These are phyloP conservation scores for Flaveria robusta DNA, from an alignment of 129 eudicot genomes.

Conservation along the genomic window DNA sequence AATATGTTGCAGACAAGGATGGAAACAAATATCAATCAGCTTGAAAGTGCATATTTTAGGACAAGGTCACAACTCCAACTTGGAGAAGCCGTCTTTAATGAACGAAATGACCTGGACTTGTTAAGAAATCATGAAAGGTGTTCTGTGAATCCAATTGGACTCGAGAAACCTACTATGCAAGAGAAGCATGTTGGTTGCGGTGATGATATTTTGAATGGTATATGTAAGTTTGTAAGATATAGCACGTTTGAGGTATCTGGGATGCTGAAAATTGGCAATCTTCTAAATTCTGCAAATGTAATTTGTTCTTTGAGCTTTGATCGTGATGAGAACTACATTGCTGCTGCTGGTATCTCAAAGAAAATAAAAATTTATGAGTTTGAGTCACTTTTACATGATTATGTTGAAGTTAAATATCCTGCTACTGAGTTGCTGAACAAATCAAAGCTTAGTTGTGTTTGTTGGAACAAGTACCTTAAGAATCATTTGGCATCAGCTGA, in stretches of 20 bases:
- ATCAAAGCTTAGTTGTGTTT: conserved; percentile 55
- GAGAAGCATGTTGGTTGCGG: conserved; percentile 29
- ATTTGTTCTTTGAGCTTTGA: conserved; percentile 67
- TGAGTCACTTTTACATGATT: conserved; percentile 39
- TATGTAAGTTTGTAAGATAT: conserved; percentile 61
- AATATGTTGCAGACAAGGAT: conserved; percentile 12
- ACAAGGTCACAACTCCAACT: conserved; percentile 36
- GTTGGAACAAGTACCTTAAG: conserved; percentile 60
- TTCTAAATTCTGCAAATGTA: conserved; percentile 42
- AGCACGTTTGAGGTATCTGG: conserved; percentile 51
- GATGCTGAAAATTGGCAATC: conserved; percentile 38
- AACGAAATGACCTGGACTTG: conserved; percentile 42
- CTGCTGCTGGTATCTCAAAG: conserved; percentile 64
- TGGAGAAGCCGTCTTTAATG: conserved; percentile 10
- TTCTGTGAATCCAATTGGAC: background rate
- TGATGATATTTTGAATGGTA: conserved; percentile 43
- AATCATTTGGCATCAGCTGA: conserved; percentile 64
- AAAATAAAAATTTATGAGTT: conserved; percentile 64
- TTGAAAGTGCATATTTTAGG: conserved; percentile 59
- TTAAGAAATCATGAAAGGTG: conserved; percentile 32
- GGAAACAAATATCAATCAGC: conserved; percentile 26
- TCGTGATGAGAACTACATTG: conserved; percentile 62
- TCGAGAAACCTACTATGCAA: background rate
- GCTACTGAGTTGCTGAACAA: conserved; percentile 54
- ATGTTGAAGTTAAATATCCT: conserved; percentile 57